Percentiles rank a stretch among this genome's conserved stretches.
Evolutionary conservation across 257 asterid species (phyloP).

Genomic region (Osmanthus fragrans): DNA sequence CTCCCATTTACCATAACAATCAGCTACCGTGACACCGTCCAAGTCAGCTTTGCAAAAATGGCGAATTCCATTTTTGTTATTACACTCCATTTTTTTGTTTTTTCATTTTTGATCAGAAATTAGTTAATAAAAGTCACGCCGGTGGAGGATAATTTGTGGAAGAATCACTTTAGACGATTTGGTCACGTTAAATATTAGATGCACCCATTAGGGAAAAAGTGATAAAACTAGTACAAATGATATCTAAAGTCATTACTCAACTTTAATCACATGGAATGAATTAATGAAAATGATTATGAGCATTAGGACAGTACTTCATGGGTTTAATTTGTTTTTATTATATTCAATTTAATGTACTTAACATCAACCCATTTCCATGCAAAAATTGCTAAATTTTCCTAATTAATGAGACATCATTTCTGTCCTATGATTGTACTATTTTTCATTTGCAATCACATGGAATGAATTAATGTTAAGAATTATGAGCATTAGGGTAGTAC

Average conservation of each 20-base stretch:
- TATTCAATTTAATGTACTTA: not conserved
- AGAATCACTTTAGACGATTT: not conserved
- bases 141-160: not conserved
- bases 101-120: no score
- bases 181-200: not conserved
- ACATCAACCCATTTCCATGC: not conserved
- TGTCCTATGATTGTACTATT: not conserved
- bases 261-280: not conserved
- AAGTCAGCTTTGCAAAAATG: slow-evolving; percentile 70
- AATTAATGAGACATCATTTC: not conserved
- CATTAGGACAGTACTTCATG: not conserved
- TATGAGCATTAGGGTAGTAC: no score
- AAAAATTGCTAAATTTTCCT: not conserved
- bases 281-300: not conserved
- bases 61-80: slow-evolving; percentile 35
- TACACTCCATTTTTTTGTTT: no score
- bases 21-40: slow-evolving; percentile 75
- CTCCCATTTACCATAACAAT: slow-evolving; percentile 58
- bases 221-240: not conserved
- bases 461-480: no score
- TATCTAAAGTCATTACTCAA: not conserved
- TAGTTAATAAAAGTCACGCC: no score
- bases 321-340: not conserved
- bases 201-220: not conserved
- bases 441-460: no score